Base-by-base conservation (phyloP, 345 rosid genomes). In the Clarkia xantiana region DNA sequence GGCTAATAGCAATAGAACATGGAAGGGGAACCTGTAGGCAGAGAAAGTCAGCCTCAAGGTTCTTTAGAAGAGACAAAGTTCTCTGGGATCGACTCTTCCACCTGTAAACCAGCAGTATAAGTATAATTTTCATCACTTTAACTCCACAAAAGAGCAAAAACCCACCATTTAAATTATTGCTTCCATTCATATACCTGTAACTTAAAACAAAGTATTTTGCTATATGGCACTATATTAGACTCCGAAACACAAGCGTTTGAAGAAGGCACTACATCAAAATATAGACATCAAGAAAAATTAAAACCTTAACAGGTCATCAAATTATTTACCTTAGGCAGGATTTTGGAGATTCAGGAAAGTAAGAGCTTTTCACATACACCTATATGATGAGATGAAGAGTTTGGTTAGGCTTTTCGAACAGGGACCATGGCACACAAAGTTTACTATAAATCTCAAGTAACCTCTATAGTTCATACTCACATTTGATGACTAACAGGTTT, bases 21-120 rank as follows among this genome's bases (percentile, higher is more conserved):
- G 13, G 14, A 38, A 43, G 12, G 25, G 17, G 22, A 36, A 82
- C 98, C 98, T 86, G 98, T 44, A 91, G 67, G 65, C 94, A 91
- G 18, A 86, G 69, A 75, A 91, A 78, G 67, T 84, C 90, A 18
- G 82, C 82, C 7, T 61, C 64, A 10, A 91, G 63, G 52, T 68
- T 70, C 64, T 65, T 66, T 38, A 91, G 78, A 58, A 84, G 63
- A 16, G 82, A 67, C 39, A 86, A 53, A 62, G 84, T 65, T 25
- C 85, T 82, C 49, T 72, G 73, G 16, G 95, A 86, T 51, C 98
- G 94, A 65, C 76, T 72, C 73, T 79, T 84, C 95, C 94, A 84
- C 18, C 53, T 25, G 40, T 14, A 49, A 49, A 34, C 14, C 15
- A 48, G 17, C 6, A 48, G 10, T 48, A 17, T 38, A 48, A 6